Evolutionary conservation across 805 yeast species (phyloP), one percentile per base, ranked within the genome.

Genomic region (Kuraishia ogatae): DNA sequence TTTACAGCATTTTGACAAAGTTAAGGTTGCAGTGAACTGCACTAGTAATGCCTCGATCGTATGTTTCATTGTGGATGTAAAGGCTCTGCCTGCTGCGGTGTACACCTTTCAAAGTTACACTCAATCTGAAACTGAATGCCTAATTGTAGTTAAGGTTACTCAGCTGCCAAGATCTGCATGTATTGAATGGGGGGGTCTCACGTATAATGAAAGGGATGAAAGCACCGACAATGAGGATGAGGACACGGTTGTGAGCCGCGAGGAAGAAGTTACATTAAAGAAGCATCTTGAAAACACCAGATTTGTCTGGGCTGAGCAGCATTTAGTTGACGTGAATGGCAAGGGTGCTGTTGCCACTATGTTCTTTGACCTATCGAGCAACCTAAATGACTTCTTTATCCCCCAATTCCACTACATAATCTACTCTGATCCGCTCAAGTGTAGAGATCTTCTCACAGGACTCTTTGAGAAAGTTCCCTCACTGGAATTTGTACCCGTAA

Each of bases 161-260:
- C 75, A 69, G 39, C 70, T 89, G 53, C 96, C 96, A 5, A 79
- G 77, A 53, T 71, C 73, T 47, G 90, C 92, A 0, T 65, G 66
- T 21, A 78, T 86, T 39, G 96, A 89, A 70, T 87, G 96, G 93
- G 81, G 85, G 43, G 96, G 93, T 1, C 57, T 79, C 2, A 67
- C 82, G 4, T 81, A 75, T 57, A 76, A 77, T 55, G 70, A 71
- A 26, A 61, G 66, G 71, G 62, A 73, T 78, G 29, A 49, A 2
- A 35, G 24, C 5, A 11, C 50, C 24, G 51, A 49, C 51, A 11
- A 49, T 28, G 51, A 49, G 43, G 43, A 35, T 7, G 43, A 35
- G 13, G 43, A 35, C 43, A 11, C 4, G 43, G 17, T 17, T 3
- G 15, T 4, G 17, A 11, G 43, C 29, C 5, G 10, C 10, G 43